Conservation (phyloP, 495 filamentous ascomycete genomes). For the Talaromyces ruber region DNA sequence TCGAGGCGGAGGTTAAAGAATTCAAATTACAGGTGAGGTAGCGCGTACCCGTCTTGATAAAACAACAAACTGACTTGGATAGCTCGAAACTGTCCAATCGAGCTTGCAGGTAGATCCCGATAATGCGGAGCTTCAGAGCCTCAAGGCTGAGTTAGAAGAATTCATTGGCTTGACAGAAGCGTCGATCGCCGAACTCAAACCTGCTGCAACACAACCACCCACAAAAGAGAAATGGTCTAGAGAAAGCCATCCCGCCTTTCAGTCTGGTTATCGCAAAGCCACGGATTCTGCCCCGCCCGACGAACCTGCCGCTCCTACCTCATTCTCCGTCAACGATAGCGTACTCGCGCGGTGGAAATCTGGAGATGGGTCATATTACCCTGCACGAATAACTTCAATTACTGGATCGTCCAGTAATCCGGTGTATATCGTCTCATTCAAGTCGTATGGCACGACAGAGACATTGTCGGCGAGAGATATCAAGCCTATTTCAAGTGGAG, state of each 20-base stretch:
- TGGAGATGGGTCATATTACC: slow-evolving; percentile 85
- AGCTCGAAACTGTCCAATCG: slow-evolving; percentile 75
- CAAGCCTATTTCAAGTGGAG: slow-evolving; percentile 54
- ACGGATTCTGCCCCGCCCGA: slow-evolving; percentile 32
- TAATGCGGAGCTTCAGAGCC: slow-evolving; percentile 69
- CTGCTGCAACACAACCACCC: slow-evolving; percentile 32
- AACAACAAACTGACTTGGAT: not conserved
- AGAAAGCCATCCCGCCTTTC: slow-evolving; percentile 61
- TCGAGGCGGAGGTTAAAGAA: slow-evolving; percentile 72
- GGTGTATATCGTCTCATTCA: slow-evolving; percentile 90
- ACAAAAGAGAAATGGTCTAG: slow-evolving; percentile 62
- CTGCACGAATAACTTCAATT: slow-evolving; percentile 85
- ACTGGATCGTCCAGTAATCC: slow-evolving; percentile 83
- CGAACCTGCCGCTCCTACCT: slow-evolving; percentile 39
- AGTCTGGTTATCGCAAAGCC: slow-evolving; percentile 44
- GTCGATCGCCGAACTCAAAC: slow-evolving; percentile 71
- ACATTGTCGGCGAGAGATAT: slow-evolving; percentile 80
- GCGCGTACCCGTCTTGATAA: not conserved
- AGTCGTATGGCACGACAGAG: slow-evolving; percentile 75
- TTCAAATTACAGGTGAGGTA: slow-evolving; percentile 67
- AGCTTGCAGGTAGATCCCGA: slow-evolving; percentile 76
- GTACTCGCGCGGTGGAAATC: slow-evolving; percentile 86
- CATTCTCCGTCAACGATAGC: slow-evolving; percentile 80
- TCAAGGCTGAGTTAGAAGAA: slow-evolving; percentile 77
- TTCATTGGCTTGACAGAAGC: slow-evolving; percentile 71